Conservation (phyloP, 257 asterid species). For the Linderniella brevidens region DNA sequence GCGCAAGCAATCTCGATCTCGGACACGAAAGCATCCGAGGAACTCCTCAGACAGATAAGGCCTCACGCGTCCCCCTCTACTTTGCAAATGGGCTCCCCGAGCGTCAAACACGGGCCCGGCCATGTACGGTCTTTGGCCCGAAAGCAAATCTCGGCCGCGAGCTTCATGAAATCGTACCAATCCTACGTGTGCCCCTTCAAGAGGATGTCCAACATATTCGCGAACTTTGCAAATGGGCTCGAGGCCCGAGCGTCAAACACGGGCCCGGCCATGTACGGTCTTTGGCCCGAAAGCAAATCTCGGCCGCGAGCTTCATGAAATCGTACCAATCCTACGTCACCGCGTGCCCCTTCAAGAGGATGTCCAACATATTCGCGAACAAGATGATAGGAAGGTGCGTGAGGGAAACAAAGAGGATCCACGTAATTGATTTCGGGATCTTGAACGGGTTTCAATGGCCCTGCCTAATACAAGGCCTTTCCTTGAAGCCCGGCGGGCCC, state of each 20-base stretch:
- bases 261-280: conserved; percentile 24
- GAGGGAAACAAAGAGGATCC: conserved; percentile 17
- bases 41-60: conserved; percentile 22
- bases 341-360: conserved; percentile 37
- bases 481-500: conserved; percentile 46
- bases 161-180: conserved; percentile 26
- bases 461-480: conserved; percentile 41
- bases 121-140: conserved; percentile 14
- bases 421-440: conserved; percentile 57
- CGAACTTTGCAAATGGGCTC: conserved; percentile 39
- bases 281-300: conserved; percentile 10
- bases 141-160: conserved; percentile 17
- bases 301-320: conserved; percentile 25
- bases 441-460: conserved; percentile 71
- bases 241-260: conserved; percentile 44
- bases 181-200: conserved; percentile 42
- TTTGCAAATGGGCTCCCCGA: conserved; percentile 45
- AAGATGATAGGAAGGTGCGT: conserved; percentile 23
- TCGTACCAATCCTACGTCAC: conserved; percentile 29
- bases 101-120: conserved; percentile 34
- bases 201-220: conserved; percentile 41
- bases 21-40: conserved; percentile 14
- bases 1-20: conserved; percentile 30
- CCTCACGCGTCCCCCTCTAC: conserved; percentile 21
- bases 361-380: conserved; percentile 45